Conservation (phyloP, 345 rosid genomes). For the Citrus unshiu region DNA sequence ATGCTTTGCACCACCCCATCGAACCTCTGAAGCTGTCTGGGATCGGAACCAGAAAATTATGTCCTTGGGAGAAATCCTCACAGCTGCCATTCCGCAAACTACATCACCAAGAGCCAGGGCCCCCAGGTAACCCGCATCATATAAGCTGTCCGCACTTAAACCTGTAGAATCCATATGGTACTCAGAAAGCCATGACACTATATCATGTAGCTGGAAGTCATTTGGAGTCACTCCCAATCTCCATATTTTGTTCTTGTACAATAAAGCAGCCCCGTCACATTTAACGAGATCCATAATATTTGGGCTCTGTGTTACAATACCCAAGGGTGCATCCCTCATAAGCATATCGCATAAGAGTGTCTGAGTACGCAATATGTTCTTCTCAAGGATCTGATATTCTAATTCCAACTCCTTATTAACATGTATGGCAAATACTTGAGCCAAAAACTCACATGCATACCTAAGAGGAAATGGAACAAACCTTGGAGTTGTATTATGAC, state of each 20-base stretch:
- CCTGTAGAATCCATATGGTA: constrained; percentile 91
- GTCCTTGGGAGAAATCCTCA: constrained; percentile 71
- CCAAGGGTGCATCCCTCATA: constrained; percentile 91
- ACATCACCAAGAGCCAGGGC: constrained; percentile 64
- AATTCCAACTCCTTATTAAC: constrained; percentile 86
- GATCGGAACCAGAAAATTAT: constrained; percentile 93
- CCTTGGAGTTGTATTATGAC: constrained; percentile 82
- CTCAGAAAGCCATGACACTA: constrained; percentile 72
- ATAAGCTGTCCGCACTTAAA: constrained; percentile 86
- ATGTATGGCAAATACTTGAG: constrained; percentile 91
- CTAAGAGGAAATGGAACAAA: constrained; percentile 96
- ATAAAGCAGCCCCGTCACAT: constrained; percentile 89
- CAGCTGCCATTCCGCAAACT: constrained; percentile 99
- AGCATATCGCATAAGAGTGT: constrained; percentile 94
- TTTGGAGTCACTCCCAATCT: constrained; percentile 70
- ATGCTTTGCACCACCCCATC: constrained; percentile 97
- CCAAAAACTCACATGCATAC: constrained; percentile 93
- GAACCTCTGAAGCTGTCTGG: constrained; percentile 76
- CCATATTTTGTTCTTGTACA: constrained; percentile 70
- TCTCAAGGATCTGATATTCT: constrained; percentile 81
- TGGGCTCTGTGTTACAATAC: constrained; percentile 82
- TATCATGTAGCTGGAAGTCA: constrained; percentile 62
- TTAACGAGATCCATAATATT: constrained; percentile 91
- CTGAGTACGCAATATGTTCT: constrained; percentile 84
- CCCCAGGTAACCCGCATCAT: constrained; percentile 84